Base-by-base conservation (phyloP, 352 stramenopile species). In the Thalassiosira delicatula region DNA sequence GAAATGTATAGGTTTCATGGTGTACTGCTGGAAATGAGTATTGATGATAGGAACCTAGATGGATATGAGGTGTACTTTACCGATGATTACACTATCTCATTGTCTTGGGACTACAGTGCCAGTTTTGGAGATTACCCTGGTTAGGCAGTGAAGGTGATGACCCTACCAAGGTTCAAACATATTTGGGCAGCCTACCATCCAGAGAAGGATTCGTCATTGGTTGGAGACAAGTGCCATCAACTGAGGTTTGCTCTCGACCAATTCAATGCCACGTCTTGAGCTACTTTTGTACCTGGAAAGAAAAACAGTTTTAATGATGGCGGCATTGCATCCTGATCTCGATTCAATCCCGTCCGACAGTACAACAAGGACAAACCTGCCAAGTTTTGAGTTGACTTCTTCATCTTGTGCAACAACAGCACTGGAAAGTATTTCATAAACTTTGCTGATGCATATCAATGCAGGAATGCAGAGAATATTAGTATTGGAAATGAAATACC, bases 311-410 rank as follows among this genome's bases (percentile, higher is more conserved):
- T 82, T 51, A 51, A 82, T 67, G 65, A 82, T 35, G 74, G 74
- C 59, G 65, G 74, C 2, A 32, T 82, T 37, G 8, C 44, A 53
- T 71, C 23, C 14, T 30, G 74, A 17, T 82, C 74, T 0, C 1
- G 57, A 35, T 46, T 66, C 3, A 63, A 57, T 56, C 74, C 63
- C 12, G 54, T 82, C 7, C 25, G 65, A 7, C 51, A 71, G 30
- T 82, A 82, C 53, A 82, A 56, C 30, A 65, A 81, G 57, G 35
- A 74, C 19, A 82, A 82, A 35, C 74, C 74, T 33, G 21, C 76
- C 3, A 82, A 82, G 23, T 82, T 77, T 30, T 4, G 54, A 40
- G 62, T 81, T 11, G 62, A 81, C 54, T 75, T 75, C 49, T 81
- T 75, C 25, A 25, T 68, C 44, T 49, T 57, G 7, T 27, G n/a